A percentile compares a stretch with the other conserved stretches of the same genome.
phyloP scores from a whole-genome alignment of 2,329 filamentous ascomycete species.

The Xylaria sp. region DNA sequence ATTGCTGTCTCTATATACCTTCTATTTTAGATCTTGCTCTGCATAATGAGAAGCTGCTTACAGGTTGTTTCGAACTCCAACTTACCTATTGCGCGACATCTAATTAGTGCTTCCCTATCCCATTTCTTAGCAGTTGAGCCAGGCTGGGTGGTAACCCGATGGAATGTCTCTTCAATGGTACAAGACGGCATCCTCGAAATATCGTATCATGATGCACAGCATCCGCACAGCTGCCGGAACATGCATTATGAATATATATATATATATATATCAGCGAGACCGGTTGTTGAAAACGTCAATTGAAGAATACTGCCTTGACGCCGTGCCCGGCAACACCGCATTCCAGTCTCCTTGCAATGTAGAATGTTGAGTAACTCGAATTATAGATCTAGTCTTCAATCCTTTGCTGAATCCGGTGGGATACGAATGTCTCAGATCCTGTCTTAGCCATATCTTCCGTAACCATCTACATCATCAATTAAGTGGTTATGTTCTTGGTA shows the following conservation, averaged over 20 bases:
- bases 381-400: slow-evolving; percentile 30
- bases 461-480: not conserved
- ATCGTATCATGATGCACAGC: slow-evolving; percentile 15
- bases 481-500: not conserved
- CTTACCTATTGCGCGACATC: slow-evolving; percentile 49
- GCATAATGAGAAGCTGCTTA: not conserved
- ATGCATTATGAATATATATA: slow-evolving; percentile 17
- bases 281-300: slow-evolving; percentile 38
- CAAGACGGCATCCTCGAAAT: slow-evolving; percentile 37
- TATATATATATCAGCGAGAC: slow-evolving; percentile 13
- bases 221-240: not conserved
- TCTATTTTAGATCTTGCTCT: not conserved
- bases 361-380: slow-evolving; percentile 36
- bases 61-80: not conserved
- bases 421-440: slow-evolving; percentile 17
- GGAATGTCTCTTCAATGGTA: slow-evolving; percentile 25
- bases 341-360: slow-evolving; percentile 39
- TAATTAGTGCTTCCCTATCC: slow-evolving; percentile 46
- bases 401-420: slow-evolving; percentile 34
- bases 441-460: slow-evolving; percentile 24
- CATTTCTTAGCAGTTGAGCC: slow-evolving; percentile 47
- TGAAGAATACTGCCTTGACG: not conserved
- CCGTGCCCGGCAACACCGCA: slow-evolving; percentile 36
- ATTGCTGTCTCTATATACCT: slow-evolving; percentile 42
- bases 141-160: slow-evolving; percentile 39